Conservation (phyloP, 805 yeast genomes). For the Saturnispora ahearnii region DNA sequence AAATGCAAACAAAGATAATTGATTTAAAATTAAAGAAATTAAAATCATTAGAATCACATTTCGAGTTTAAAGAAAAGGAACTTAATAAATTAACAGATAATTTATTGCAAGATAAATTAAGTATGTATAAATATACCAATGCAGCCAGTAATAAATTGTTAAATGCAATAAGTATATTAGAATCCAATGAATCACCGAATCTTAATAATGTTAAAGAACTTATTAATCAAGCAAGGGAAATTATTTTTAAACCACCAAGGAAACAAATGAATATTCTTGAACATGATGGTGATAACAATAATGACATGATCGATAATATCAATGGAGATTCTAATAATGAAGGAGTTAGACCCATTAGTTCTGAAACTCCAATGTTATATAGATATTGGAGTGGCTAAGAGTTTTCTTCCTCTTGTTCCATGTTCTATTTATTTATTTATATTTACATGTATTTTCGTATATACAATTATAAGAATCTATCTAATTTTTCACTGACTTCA, state of each 20-base stretch:
- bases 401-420: not conserved
- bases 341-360: constrained; percentile 45
- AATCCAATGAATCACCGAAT: constrained; percentile 9
- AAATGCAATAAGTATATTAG: constrained; percentile 27
- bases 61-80: constrained; percentile 54
- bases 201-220: constrained; percentile 17
- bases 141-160: constrained; percentile 40
- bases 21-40: constrained; percentile 55
- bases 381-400: constrained; percentile 53
- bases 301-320: constrained; percentile 3
- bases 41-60: constrained; percentile 52
- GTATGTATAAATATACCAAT: constrained; percentile 53
- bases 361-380: constrained; percentile 52
- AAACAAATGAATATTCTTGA: constrained; percentile 26
- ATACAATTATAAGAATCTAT: constrained; percentile 11
- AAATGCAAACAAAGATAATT: constrained; percentile 53
- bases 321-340: constrained; percentile 24
- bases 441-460: constrained; percentile 5
- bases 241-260: constrained; percentile 26
- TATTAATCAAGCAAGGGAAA: constrained; percentile 23
- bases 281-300: constrained; percentile 19
- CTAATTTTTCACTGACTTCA: constrained; percentile 8
- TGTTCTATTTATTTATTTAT: not conserved
- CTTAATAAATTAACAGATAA: constrained; percentile 59
- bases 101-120: constrained; percentile 52